These are phyloP conservation scores for Monosporascus sp. DNA, from an alignment of 2,329 filamentous ascomycete genomes.

Conservation along the genomic window DNA sequence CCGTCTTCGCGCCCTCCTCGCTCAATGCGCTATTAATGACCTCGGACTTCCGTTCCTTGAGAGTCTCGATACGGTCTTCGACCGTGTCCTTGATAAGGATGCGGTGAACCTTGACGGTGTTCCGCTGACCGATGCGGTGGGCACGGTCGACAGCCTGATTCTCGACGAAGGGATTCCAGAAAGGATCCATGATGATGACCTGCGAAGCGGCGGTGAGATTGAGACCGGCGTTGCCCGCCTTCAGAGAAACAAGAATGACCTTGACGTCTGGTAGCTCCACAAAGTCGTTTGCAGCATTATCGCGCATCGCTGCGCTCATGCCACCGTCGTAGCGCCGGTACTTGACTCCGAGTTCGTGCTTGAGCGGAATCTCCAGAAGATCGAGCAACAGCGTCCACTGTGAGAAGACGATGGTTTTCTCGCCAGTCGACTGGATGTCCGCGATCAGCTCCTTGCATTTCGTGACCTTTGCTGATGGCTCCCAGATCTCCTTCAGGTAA, in stretches of 20 bases:
- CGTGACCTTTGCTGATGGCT: conserved; percentile 69
- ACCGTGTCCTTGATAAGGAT: conserved; percentile 73
- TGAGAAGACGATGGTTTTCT: conserved; percentile 78
- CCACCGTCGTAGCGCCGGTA: conserved; percentile 72
- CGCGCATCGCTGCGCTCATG: conserved; percentile 63
- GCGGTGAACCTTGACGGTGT: conserved; percentile 71
- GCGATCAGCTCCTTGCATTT: conserved; percentile 61
- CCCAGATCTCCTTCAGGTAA: conserved; percentile 63
- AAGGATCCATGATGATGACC: conserved; percentile 86
- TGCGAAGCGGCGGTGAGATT: conserved; percentile 79
- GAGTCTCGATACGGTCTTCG: conserved; percentile 75
- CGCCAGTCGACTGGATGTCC: conserved; percentile 41
- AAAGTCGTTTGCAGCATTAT: conserved; percentile 63
- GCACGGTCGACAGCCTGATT: conserved; percentile 88
- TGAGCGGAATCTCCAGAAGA: conserved; percentile 67
- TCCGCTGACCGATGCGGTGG: conserved; percentile 77
- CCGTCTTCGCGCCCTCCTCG: conserved; percentile 60
- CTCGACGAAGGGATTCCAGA: conserved; percentile 92
- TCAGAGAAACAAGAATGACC: conserved; percentile 73
- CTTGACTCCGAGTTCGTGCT: conserved; percentile 41
- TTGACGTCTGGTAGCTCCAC: conserved; percentile 50
- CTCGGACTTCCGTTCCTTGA: conserved; percentile 74
- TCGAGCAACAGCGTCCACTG: conserved; percentile 78
- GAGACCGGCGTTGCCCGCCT: conserved; percentile 78
- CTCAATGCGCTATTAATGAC: conserved; percentile 76